Conservation (phyloP, 2,329 filamentous ascomycete genomes). For the Aspergillus sp. region DNA sequence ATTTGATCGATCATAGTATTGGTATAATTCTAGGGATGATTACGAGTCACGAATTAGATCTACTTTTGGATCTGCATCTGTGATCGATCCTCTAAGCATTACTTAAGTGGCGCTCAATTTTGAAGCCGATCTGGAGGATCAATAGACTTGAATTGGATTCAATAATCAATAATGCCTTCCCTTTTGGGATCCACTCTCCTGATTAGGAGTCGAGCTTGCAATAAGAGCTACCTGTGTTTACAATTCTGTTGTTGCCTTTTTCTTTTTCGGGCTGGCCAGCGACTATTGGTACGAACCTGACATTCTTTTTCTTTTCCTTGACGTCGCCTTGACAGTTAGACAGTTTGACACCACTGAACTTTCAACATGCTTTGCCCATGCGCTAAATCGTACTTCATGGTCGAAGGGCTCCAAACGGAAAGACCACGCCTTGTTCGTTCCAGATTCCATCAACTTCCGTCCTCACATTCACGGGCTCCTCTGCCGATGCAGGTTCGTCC, state of each 20-base stretch:
- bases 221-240: background rate
- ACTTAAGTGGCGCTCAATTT: background rate
- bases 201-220: background rate
- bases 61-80: background rate
- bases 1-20: background rate
- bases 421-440: conserved; percentile 13
- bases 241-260: background rate
- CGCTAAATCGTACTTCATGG: conserved; percentile 3
- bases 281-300: background rate
- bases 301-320: background rate
- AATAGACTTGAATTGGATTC: conserved; percentile 9
- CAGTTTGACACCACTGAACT: too few relatives aligned
- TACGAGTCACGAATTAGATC: too few relatives aligned
- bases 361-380: conserved; percentile 14
- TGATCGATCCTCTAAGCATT: background rate
- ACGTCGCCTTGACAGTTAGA: too few relatives aligned
- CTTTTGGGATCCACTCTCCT: background rate
- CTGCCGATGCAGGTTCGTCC: conserved; percentile 11
- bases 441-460: background rate
- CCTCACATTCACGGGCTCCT: background rate
- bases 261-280: too few relatives aligned
- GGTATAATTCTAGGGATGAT: too few relatives aligned
- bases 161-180: conserved; percentile 7
- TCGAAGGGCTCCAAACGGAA: conserved; percentile 12
- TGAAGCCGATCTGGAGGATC: background rate